These are phyloP conservation scores for Paracoccidioides lutzii DNA, from an alignment of 2,329 filamentous ascomycete genomes.

Conservation along the genomic window DNA sequence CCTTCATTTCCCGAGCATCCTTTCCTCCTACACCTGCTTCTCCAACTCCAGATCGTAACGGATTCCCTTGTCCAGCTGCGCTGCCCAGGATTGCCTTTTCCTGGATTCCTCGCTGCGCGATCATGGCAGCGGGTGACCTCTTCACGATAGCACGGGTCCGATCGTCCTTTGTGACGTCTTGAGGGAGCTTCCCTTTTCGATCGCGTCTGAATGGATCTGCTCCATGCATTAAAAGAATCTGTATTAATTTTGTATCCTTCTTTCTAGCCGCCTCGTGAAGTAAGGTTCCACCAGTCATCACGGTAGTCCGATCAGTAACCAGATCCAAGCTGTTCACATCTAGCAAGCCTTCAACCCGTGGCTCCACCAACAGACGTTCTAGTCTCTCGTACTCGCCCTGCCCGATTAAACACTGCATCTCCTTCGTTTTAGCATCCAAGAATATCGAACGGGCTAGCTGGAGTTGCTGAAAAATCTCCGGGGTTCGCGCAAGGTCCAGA, in stretches of 20 bases:
- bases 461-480: slow-evolving; percentile 90
- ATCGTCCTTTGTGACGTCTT: slow-evolving; percentile 94
- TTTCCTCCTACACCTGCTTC: slow-evolving; percentile 54
- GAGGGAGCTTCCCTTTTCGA: slow-evolving; percentile 85
- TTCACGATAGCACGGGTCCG: slow-evolving; percentile 78
- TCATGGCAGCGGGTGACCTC: slow-evolving; percentile 83
- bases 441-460: slow-evolving; percentile 84
- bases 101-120: slow-evolving; percentile 87
- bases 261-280: slow-evolving; percentile 86
- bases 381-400: slow-evolving; percentile 63
- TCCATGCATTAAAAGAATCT: slow-evolving; percentile 81
- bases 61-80: slow-evolving; percentile 45
- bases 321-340: slow-evolving; percentile 91
- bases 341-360: slow-evolving; percentile 69
- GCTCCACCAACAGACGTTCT: slow-evolving; percentile 70
- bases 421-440: slow-evolving; percentile 70
- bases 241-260: slow-evolving; percentile 75
- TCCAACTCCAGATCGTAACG: slow-evolving; percentile 29
- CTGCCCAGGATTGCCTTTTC: slow-evolving; percentile 91
- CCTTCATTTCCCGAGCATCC: slow-evolving; percentile 93
- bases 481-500: slow-evolving; percentile 76
- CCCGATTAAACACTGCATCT: slow-evolving; percentile 67
- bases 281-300: slow-evolving; percentile 76
- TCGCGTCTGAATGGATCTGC: slow-evolving; percentile 93
- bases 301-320: slow-evolving; percentile 63